A percentile compares a stretch with the other conserved stretches of the same genome.
Evolutionary conservation across 257 asterid genomes (phyloP).

Genomic region (Solanum pinnatisectum): DNA sequence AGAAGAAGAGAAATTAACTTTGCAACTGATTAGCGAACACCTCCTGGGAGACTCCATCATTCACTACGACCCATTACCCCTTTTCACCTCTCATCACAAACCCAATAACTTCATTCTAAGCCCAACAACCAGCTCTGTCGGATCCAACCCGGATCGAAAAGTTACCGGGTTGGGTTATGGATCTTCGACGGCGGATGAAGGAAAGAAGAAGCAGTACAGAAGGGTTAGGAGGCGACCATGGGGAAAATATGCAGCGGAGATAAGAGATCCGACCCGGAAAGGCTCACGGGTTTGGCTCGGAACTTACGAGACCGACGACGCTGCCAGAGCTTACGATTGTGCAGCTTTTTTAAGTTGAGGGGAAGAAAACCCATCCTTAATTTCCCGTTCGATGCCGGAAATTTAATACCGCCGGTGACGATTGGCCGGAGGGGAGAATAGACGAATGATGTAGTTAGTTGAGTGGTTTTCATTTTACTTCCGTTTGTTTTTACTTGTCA

Average conservation of each 20-base stretch:
- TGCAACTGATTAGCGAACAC: slow-evolving; percentile 42
- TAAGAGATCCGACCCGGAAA: slow-evolving; percentile 62
- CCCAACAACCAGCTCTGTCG: background rate
- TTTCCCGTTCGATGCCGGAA: slow-evolving; percentile 74
- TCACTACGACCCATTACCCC: background rate
- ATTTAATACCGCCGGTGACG: slow-evolving; percentile 28
- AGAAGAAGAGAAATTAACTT: slow-evolving; percentile 18
- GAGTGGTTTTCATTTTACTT: too few relatives aligned
- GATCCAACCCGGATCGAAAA: slow-evolving; percentile 3
- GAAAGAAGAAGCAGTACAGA: slow-evolving; percentile 30
- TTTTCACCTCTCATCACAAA: background rate
- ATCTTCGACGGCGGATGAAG: background rate
- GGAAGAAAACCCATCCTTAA: slow-evolving; percentile 63
- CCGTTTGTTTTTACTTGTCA: too few relatives aligned
- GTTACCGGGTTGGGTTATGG: background rate
- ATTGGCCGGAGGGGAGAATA: slow-evolving; percentile 38
- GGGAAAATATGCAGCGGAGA: slow-evolving; percentile 92
- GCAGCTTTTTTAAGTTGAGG: slow-evolving; percentile 77
- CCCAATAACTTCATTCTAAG: background rate
- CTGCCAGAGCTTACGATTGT: slow-evolving; percentile 75
- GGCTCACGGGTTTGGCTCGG: slow-evolving; percentile 81
- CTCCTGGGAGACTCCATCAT: slow-evolving; percentile 39
- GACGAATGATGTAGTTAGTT: background rate
- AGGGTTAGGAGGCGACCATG: slow-evolving; percentile 82
- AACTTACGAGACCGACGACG: slow-evolving; percentile 53